phyloP scores from a whole-genome alignment of 2,329 filamentous ascomycete genomes.

The Ustulina deusta region DNA sequence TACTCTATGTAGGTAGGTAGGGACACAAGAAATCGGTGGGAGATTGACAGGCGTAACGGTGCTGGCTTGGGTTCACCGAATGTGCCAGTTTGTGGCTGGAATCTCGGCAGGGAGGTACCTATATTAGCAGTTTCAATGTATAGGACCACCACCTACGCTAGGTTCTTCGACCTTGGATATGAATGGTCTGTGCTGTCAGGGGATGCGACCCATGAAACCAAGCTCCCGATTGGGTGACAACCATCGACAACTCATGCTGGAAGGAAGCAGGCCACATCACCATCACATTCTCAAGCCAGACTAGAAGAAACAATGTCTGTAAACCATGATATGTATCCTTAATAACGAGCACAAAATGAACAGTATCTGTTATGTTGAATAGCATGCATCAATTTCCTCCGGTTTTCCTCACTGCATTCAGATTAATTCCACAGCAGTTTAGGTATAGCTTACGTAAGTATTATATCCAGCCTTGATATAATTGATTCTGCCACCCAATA shows the following conservation, averaged over 20 bases:
- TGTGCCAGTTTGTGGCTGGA: background rate
- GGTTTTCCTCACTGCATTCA: background rate
- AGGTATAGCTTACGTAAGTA: background rate
- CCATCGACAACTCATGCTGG: conserved; percentile 13
- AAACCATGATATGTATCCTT: background rate
- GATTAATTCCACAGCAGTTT: background rate
- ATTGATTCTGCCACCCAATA: background rate
- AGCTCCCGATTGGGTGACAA: conserved; percentile 20
- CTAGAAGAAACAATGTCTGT: background rate
- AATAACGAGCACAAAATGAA: too few species aligned
- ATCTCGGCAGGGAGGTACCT: background rate
- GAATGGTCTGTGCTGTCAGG: conserved; percentile 24
- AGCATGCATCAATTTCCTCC: too few species aligned
- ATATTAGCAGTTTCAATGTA: background rate
- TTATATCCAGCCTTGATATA: conserved; percentile 11
- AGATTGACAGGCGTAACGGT: conserved; percentile 1
- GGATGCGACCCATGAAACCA: conserved; percentile 12
- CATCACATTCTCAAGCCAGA: conserved; percentile 2
- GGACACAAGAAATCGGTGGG: background rate
- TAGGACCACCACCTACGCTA: background rate
- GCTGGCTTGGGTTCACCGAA: background rate
- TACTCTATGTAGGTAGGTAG: background rate
- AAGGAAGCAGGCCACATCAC: conserved; percentile 20
- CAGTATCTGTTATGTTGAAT: too few species aligned
- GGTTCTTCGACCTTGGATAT: background rate